phyloP scores from a whole-genome alignment of 2,329 filamentous ascomycete species.

The Sarocladiaceae sp. region DNA sequence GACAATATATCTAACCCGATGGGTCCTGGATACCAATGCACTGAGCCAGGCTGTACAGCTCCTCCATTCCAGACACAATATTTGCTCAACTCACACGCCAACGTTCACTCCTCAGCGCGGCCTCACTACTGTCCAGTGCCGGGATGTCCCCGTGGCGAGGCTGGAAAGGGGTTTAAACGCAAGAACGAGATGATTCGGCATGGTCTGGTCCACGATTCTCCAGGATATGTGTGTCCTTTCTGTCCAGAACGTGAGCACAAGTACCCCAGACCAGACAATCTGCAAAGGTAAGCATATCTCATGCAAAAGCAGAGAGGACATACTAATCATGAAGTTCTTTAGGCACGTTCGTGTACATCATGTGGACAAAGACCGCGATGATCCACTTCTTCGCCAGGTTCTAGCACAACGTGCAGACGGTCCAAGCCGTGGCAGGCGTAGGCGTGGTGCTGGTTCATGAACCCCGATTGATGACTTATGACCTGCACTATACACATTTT shows the following conservation, averaged over 20 bases:
- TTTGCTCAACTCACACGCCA: conserved; percentile 74
- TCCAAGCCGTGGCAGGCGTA: conserved; percentile 72
- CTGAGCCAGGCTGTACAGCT: conserved; percentile 60
- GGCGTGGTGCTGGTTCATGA: conserved; percentile 37
- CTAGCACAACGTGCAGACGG: conserved; percentile 83
- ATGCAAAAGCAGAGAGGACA: too few species aligned
- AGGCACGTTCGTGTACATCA: conserved; percentile 95
- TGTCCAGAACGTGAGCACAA: conserved; percentile 91
- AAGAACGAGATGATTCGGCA: conserved; percentile 73
- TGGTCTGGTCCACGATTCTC: conserved; percentile 88
- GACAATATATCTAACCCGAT: conserved; percentile 52
- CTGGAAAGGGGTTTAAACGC: conserved; percentile 65
- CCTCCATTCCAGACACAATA: conserved; percentile 73
- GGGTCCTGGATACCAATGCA: conserved; percentile 54
- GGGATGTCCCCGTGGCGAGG: conserved; percentile 58
- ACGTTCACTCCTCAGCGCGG: conserved; percentile 62
- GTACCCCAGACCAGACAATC: conserved; percentile 91
- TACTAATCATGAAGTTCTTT: too few species aligned
- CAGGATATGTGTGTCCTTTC: conserved; percentile 94
- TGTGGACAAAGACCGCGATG: conserved; percentile 83
- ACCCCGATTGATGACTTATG: conserved; percentile 15
- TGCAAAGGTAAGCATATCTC: conserved; percentile 81
- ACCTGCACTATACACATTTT: conserved; percentile 14
- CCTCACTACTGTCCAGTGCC: conserved; percentile 63
- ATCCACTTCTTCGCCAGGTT: conserved; percentile 75